Evolutionary conservation across 805 yeast species (phyloP).

Genomic region (Blastobotrys chiropterorum): DNA sequence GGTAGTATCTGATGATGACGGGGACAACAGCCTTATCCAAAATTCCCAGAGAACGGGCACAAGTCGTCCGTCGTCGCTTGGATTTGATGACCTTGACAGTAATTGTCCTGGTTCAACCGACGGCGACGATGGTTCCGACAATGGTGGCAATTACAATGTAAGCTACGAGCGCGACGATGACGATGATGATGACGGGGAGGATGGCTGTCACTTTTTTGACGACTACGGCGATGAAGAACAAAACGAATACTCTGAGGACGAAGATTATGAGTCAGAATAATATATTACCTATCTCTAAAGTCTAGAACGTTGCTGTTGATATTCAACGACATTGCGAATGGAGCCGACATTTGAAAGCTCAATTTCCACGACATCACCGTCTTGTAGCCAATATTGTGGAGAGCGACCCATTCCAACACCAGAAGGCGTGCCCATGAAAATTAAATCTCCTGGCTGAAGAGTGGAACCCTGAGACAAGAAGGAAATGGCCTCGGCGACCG

Average conservation of each 20-base stretch:
- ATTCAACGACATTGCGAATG: slow-evolving; percentile 35
- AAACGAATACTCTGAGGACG: slow-evolving; percentile 6
- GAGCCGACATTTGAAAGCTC: slow-evolving; percentile 40
- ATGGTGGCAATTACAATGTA: no score
- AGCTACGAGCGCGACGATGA: neutral
- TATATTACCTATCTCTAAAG: slow-evolving; percentile 3
- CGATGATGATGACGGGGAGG: neutral
- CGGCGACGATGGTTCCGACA: neutral
- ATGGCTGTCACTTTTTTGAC: slow-evolving; percentile 1
- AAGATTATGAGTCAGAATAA: slow-evolving; percentile 9
- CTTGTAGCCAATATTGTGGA: slow-evolving; percentile 37
- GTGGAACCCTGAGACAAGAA: slow-evolving; percentile 49
- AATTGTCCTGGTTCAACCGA: no score
- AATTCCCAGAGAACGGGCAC: no score
- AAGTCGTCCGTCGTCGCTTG: no score
- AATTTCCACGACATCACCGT: slow-evolving; percentile 42
- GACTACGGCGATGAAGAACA: neutral
- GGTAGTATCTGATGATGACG: neutral
- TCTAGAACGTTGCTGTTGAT: slow-evolving; percentile 22
- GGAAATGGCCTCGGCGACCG: slow-evolving; percentile 37
- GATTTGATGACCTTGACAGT: no score
- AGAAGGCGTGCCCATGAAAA: slow-evolving; percentile 52
- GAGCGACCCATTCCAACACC: slow-evolving; percentile 45
- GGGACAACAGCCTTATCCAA: neutral
- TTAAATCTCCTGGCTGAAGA: slow-evolving; percentile 46